Evolutionary conservation across 495 filamentous ascomycete genomes (phyloP), one percentile per base, ranked within the genome.

Genomic region (Emericellopsis terricola): DNA sequence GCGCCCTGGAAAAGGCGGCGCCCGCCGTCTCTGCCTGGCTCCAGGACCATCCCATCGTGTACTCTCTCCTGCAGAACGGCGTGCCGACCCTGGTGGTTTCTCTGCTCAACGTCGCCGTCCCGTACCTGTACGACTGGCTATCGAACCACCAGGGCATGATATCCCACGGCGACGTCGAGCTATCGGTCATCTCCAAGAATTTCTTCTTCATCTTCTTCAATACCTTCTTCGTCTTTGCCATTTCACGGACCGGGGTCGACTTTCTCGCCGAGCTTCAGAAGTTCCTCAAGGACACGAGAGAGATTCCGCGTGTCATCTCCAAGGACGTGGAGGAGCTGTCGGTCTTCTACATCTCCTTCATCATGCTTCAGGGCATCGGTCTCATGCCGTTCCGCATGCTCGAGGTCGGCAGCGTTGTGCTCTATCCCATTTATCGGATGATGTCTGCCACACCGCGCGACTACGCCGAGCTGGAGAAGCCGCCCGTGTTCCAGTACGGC

Each of bases 121-220:
- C 89, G 3, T 96, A 91, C 50, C 55, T 99, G 9, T 99, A 99
- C 58, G 86, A 86, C 42, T 94, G 76, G 65, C 69, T 96, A 15
- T 82, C 87, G 1, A 79, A 78, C 47, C 62, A 69, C 17, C 89
- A 99, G 62, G 89, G 89, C 38, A 85, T 93, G 78, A 78, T 89
- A 34, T 94, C 89, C 1, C 81, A 81, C 43, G 81, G 78, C 16
- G 91, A 99, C 38, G 71, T 96, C n/a, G 91, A 94, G 47, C 68
- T 96, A 8, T 94, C 87, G 6, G 62, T 84, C 27, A 85, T 96
- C 49, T 92, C 83, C 37, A 99, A 99, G 62, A 99, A 94, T 49
- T 99, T 94, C 57, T 94, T 94, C 67, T 99, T 96, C 55, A 83
- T 79, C 20, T 99, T 99, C 61, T 94, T 96, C 71, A 99, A 99